Evolutionary conservation across 495 filamentous ascomycete genomes (phyloP), one percentile per base, ranked within the genome.

Genomic region (Chaetomium cochliodes): DNA sequence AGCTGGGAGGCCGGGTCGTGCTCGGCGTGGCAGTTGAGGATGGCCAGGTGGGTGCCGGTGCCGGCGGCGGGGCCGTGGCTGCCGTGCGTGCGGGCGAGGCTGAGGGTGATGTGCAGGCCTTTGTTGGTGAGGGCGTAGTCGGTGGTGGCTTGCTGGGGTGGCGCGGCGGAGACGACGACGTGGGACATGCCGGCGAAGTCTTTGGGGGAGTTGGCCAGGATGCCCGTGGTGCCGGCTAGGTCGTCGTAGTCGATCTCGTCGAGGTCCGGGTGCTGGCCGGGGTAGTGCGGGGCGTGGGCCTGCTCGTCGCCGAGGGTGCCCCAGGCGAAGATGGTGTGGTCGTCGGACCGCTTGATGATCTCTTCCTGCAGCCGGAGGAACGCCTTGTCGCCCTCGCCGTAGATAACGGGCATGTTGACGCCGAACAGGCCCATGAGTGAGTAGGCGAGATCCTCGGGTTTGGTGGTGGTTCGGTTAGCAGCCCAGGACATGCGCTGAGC

Each of bases 391-490:
- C 77, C 74, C 54, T 79, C 78, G 39, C 77, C 77, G 64, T 78
- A 80, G 3, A 78, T 22, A 1, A 72, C 66, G 18, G 72, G 64
- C 66, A 79, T 69, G 56, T 70, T 63, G 42, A 79, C 58, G 23
- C 65, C 68, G 51, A 77, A 77, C 0, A 79, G 61, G 15, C 77
- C 77, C 33, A 79, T 47, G 9, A 80, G 67, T 7, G 68, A 76
- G 52, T 79, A 79, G 1, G 76, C 76, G 41, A 62, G 56, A 58
- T 80, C 78, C 65, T 80, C 78, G n/a, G 64, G 59, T 5, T 65
- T 46, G 1, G 68, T 73, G 0, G 75, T 77, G 8, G 60, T 33
- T n/a, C 78, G 69, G 26, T 52, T 28, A 9, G 69, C 62, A 6
- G 75, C 72, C 77, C 76, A 80, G 12, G 69, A 67, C 65, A 80